Percentiles rank a stretch among this genome's conserved stretches.
phyloP scores from a whole-genome alignment of 352 stramenopile species.

The Phytophthora fragariae region DNA sequence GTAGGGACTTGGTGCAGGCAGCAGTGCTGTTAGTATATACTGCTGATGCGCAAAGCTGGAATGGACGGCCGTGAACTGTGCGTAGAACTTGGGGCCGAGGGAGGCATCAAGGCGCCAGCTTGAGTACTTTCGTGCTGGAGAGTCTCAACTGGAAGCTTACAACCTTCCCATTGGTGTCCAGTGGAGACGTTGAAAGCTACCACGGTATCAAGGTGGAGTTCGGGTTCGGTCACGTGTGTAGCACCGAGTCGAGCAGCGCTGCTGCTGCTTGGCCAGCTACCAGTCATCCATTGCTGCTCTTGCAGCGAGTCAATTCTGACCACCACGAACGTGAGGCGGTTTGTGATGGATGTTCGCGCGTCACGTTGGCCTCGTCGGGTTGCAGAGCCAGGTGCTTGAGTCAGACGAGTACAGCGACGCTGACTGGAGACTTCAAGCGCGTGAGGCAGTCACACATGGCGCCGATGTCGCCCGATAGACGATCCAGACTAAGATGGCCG shows the following conservation, averaged over 20 bases:
- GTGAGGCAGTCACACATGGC: conserved; percentile 17
- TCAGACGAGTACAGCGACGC: conserved; percentile 19
- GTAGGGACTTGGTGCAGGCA: neutral
- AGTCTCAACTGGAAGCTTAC: too few relatives aligned
- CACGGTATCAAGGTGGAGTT: neutral
- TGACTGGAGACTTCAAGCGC: conserved; percentile 5
- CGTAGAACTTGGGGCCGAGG: neutral
- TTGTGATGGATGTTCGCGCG: neutral
- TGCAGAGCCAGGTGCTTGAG: conserved; percentile 4
- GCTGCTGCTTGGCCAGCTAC: too few relatives aligned
- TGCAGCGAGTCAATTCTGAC: neutral
- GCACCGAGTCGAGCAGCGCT: neutral
- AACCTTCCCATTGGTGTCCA: too few relatives aligned
- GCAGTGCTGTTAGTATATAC: neutral
- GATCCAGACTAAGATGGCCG: conserved; percentile 20
- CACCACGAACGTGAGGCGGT: neutral
- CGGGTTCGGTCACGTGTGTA: neutral
- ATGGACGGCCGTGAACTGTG: neutral
- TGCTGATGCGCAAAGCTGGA: neutral
- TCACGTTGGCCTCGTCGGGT: conserved; percentile 9
- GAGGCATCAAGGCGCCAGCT: too few relatives aligned
- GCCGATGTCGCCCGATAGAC: conserved; percentile 8
- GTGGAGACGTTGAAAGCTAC: too few relatives aligned
- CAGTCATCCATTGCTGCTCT: neutral
- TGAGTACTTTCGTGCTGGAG: too few relatives aligned